These are phyloP conservation scores for Solanum peruvianum DNA, from an alignment of 257 asterid species.

Conservation along the genomic window DNA sequence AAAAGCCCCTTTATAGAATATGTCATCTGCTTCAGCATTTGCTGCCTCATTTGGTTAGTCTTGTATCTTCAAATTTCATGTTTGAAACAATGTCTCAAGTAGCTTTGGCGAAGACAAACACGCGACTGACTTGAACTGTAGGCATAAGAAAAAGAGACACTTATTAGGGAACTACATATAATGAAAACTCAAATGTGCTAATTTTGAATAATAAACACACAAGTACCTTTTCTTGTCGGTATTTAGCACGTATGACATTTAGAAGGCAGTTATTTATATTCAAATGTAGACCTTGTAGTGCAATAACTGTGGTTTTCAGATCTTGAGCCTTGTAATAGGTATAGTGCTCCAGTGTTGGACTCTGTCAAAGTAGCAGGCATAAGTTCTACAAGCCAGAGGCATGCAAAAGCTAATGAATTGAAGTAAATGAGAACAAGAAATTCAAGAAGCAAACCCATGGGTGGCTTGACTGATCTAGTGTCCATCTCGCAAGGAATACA, in stretches of 20 bases:
- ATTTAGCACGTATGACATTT: constrained; percentile 55
- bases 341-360: constrained; percentile 17
- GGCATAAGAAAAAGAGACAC: background rate
- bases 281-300: constrained; percentile 54
- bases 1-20: background rate
- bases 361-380: constrained; percentile 9
- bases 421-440: background rate
- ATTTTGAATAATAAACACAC: background rate
- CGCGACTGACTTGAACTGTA: constrained; percentile 63
- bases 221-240: constrained; percentile 55
- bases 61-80: background rate
- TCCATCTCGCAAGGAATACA: constrained; percentile 65
- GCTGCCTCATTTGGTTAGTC: background rate
- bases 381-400: background rate
- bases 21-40: background rate
- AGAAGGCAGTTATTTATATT: constrained; percentile 30
- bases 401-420: background rate
- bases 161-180: background rate
- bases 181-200: background rate
- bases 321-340: constrained; percentile 22
- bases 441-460: constrained; percentile 65
- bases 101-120: constrained; percentile 26
- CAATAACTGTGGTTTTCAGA: constrained; percentile 32
- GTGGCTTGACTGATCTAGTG: constrained; percentile 59
- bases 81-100: constrained; percentile 31